phyloP scores from a whole-genome alignment of 2,329 filamentous ascomycete genomes.

The Knufia fluminis region DNA sequence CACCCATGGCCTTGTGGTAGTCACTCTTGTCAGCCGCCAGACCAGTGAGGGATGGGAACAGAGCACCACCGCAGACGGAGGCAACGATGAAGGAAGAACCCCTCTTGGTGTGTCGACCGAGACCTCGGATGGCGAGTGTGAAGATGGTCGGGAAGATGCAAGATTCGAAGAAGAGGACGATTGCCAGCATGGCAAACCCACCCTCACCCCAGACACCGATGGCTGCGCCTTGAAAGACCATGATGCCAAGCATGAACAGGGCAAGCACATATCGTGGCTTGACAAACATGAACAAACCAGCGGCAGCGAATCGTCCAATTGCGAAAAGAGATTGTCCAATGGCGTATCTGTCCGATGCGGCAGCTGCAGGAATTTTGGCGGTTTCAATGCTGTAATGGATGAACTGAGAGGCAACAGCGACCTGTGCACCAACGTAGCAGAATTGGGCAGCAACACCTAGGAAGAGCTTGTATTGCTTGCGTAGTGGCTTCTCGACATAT shows the following conservation, averaged over 20 bases:
- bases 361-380: constrained; percentile 42
- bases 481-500: constrained; percentile 51
- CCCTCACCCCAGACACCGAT: constrained; percentile 41
- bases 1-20: constrained; percentile 27
- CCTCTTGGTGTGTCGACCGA: constrained; percentile 68
- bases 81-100: constrained; percentile 65
- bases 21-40: constrained; percentile 19
- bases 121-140: constrained; percentile 64
- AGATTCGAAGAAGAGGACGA: constrained; percentile 73
- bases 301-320: constrained; percentile 63
- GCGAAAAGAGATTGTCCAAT: constrained; percentile 68
- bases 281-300: constrained; percentile 56
- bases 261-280: constrained; percentile 64
- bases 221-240: constrained; percentile 48
- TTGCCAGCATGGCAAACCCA: constrained; percentile 49
- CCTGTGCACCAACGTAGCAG: constrained; percentile 57
- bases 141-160: constrained; percentile 78
- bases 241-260: constrained; percentile 53
- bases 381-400: constrained; percentile 66
- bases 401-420: constrained; percentile 24
- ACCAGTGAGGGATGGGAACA: constrained; percentile 55
- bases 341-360: constrained; percentile 62
- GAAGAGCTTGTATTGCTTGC: constrained; percentile 66
- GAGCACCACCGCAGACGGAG: constrained; percentile 58
- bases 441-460: constrained; percentile 69